Evolutionary conservation across 2,329 filamentous ascomycete genomes (phyloP).

Genomic region (Aspergillus aculeatinus): DNA sequence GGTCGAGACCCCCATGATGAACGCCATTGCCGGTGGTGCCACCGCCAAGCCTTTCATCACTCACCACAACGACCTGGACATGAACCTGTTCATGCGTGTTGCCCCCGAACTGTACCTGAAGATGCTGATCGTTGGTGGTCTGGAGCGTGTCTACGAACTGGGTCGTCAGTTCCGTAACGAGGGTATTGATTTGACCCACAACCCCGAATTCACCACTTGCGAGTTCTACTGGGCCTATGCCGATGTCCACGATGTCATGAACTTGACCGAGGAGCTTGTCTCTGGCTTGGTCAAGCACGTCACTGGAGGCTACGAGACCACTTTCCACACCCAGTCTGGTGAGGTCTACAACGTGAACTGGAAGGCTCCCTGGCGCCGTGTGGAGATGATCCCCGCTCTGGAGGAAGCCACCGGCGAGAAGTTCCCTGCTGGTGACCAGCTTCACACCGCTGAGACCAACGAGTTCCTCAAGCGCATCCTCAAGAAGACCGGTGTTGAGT

Average conservation of each 20-base stretch:
- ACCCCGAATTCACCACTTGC: slow-evolving; percentile 95
- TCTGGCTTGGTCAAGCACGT: slow-evolving; percentile 85
- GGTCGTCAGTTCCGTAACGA: slow-evolving; percentile 96
- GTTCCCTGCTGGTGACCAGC: slow-evolving; percentile 84
- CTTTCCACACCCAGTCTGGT: slow-evolving; percentile 80
- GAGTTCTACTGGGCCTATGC: slow-evolving; percentile 97
- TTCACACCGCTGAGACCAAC: slow-evolving; percentile 86
- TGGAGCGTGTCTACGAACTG: slow-evolving; percentile 93
- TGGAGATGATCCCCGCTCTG: slow-evolving; percentile 93
- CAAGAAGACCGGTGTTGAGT: slow-evolving; percentile 88
- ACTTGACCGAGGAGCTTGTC: slow-evolving; percentile 89
- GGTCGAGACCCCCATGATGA: slow-evolving; percentile 97
- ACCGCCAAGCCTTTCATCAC: slow-evolving; percentile 94
- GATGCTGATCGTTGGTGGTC: slow-evolving; percentile 89
- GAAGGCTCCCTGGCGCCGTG: slow-evolving; percentile 87
- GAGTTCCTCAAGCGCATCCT: slow-evolving; percentile 81
- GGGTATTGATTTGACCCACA: slow-evolving; percentile 88
- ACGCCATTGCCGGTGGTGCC: slow-evolving; percentile 89
- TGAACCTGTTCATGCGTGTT: slow-evolving; percentile 92
- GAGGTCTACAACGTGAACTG: slow-evolving; percentile 92
- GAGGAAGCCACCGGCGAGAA: slow-evolving; percentile 89
- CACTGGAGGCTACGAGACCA: slow-evolving; percentile 80
- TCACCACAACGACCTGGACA: slow-evolving; percentile 92
- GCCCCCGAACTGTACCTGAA: slow-evolving; percentile 96
- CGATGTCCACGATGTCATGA: slow-evolving; percentile 87